Evolutionary conservation across 176 grass and related monocot species (phyloP).

Genomic region (Typha latifolia): DNA sequence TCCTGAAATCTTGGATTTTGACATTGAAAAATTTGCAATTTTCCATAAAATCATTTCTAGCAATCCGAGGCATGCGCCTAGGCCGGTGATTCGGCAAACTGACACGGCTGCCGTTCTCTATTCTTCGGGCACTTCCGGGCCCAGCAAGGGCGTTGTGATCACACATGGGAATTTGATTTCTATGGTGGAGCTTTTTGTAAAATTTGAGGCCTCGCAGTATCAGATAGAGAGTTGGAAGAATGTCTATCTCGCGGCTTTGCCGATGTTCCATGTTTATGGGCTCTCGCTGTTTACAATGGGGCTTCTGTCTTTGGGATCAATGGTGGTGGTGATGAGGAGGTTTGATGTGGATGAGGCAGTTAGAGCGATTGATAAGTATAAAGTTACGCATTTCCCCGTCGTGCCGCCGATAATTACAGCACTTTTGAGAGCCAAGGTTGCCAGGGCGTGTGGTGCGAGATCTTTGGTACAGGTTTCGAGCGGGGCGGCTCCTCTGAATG

Average conservation of each 20-base stretch:
- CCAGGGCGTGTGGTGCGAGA: constrained; percentile 16
- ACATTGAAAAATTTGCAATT: constrained; percentile 11
- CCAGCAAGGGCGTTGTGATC: constrained; percentile 64
- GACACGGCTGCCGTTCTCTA: constrained; percentile 62
- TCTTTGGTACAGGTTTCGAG: constrained; percentile 54
- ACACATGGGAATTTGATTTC: constrained; percentile 76
- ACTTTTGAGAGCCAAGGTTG: constrained; percentile 19
- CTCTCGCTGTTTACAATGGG: constrained; percentile 74
- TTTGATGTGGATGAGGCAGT: constrained; percentile 40
- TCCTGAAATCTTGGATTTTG: constrained; percentile 24
- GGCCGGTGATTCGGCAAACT: constrained; percentile 35
- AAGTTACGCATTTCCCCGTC: constrained; percentile 58
- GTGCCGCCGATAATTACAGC: constrained; percentile 60
- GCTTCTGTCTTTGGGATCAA: constrained; percentile 61
- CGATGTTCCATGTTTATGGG: constrained; percentile 93
- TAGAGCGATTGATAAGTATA: constrained; percentile 29
- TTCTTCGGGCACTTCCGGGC: constrained; percentile 73
- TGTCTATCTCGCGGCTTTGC: constrained; percentile 66
- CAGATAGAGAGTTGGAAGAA: constrained; percentile 36
- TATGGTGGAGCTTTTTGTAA: constrained; percentile 57
- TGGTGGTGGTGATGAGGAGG: constrained; percentile 65
- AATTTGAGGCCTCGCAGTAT: constrained; percentile 64
- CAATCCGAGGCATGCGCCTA: neutral
- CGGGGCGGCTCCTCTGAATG: constrained; percentile 49
- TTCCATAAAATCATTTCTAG: constrained; percentile 35